A percentile compares a stretch with the other conserved stretches of the same genome.
These are phyloP conservation scores for Elsinoe ampelina DNA, from an alignment of 2,329 filamentous ascomycete species.

Conservation along the genomic window DNA sequence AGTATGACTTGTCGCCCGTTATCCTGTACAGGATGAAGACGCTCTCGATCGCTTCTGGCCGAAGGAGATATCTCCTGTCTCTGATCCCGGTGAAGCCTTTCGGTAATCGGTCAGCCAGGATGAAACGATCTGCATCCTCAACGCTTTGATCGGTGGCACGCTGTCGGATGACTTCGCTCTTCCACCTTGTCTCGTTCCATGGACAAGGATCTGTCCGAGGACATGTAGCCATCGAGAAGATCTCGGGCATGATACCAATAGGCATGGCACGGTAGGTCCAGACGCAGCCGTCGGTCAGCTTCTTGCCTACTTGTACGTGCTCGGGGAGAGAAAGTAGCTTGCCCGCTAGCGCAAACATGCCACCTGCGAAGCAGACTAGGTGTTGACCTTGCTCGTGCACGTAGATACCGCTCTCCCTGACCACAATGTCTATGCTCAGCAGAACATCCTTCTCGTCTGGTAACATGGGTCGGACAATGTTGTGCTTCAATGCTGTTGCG, in stretches of 20 bases:
- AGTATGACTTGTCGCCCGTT: constrained; percentile 43
- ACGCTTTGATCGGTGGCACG: constrained; percentile 18
- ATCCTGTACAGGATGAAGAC: constrained; percentile 53
- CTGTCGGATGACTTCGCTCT: constrained; percentile 27
- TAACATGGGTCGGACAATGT: constrained; percentile 42
- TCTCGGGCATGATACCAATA: constrained; percentile 53
- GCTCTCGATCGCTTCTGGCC: constrained; percentile 52
- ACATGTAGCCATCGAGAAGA: constrained; percentile 46
- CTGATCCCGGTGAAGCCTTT: constrained; percentile 36
- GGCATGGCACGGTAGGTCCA: constrained; percentile 51
- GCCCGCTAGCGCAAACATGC: constrained; percentile 53
- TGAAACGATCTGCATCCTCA: constrained; percentile 25
- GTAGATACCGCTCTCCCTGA: constrained; percentile 19
- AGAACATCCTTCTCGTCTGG: constrained; percentile 39
- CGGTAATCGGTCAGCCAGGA: constrained; percentile 30
- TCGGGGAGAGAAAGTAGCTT: constrained; percentile 46
- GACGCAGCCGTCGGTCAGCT: constrained; percentile 52
- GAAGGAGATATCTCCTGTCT: constrained; percentile 39
- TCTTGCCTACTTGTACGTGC: constrained; percentile 47
- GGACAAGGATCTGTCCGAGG: constrained; percentile 32
- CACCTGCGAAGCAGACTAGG: constrained; percentile 51
- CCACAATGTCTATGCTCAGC: constrained; percentile 35
- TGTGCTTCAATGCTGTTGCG: constrained; percentile 35
- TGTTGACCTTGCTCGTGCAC: constrained; percentile 48
- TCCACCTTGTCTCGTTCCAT: constrained; percentile 47